Conservation (phyloP, 805 yeast genomes). For the Helenozyma rhizophorensis region DNA sequence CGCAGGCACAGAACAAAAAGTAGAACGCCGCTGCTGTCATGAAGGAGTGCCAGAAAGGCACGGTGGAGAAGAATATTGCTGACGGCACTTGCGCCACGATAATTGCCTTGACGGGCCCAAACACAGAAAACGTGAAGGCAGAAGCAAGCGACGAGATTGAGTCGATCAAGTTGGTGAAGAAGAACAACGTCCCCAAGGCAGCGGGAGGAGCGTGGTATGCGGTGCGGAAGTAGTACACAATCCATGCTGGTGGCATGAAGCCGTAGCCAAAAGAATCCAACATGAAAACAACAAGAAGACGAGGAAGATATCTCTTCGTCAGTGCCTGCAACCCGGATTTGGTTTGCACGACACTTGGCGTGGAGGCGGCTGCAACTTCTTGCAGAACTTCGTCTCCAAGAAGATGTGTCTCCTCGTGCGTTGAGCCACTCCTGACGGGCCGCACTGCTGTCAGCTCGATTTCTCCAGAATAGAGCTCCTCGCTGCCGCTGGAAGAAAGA, state of each 20-base stretch:
- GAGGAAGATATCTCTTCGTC: slow-evolving; percentile 41
- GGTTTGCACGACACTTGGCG: slow-evolving; percentile 8
- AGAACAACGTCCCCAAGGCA: slow-evolving; percentile 63
- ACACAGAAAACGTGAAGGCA: slow-evolving; percentile 55
- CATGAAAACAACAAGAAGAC: slow-evolving; percentile 62
- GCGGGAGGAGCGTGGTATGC: slow-evolving; percentile 52
- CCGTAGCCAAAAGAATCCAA: slow-evolving; percentile 86
- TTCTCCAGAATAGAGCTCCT: slow-evolving; percentile 18
- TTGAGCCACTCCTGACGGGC: slow-evolving; percentile 1
- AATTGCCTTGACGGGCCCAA: slow-evolving; percentile 81
- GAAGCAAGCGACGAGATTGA: slow-evolving; percentile 75
- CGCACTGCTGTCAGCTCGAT: not conserved
- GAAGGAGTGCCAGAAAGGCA: slow-evolving; percentile 22
- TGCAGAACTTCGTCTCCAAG: slow-evolving; percentile 4
- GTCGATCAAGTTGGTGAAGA: slow-evolving; percentile 56
- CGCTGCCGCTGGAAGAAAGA: slow-evolving; percentile 5
- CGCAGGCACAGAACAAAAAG: slow-evolving; percentile 43
- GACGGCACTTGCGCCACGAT: slow-evolving; percentile 75
- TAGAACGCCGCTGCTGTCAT: slow-evolving; percentile 52
- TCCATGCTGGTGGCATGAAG: slow-evolving; percentile 86
- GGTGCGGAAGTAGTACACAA: slow-evolving; percentile 71
- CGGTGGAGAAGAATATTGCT: slow-evolving; percentile 52
- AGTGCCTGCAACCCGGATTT: slow-evolving; percentile 36
- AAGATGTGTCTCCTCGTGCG: slow-evolving; percentile 4
- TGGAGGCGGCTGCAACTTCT: slow-evolving; percentile 1